Evolutionary conservation across 2,329 filamentous ascomycete species (phyloP).

Genomic region (Xylaria sp.): DNA sequence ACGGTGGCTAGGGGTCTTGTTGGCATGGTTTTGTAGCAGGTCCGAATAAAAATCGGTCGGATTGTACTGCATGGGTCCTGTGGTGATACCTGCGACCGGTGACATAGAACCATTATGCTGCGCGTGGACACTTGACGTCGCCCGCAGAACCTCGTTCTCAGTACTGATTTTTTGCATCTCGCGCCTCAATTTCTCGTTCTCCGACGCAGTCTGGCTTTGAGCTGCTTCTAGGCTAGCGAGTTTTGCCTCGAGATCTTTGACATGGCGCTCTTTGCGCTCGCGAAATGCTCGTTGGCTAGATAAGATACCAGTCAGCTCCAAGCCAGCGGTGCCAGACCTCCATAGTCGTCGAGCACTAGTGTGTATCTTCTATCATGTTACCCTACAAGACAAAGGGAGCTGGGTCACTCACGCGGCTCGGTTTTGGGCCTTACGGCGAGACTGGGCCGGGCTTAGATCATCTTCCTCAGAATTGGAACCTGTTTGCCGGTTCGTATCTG

Average conservation of each 20-base stretch:
- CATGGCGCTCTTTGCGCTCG: conserved; percentile 93
- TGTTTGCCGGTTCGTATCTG: conserved; percentile 52
- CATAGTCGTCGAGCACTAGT: not conserved
- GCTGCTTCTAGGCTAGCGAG: conserved; percentile 80
- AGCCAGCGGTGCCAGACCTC: not conserved
- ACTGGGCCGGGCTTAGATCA: conserved; percentile 67
- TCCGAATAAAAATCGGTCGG: conserved; percentile 78
- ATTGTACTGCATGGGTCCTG: conserved; percentile 76
- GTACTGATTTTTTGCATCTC: conserved; percentile 86
- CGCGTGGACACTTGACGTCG: conserved; percentile 68
- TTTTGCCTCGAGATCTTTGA: conserved; percentile 91
- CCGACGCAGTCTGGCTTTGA: conserved; percentile 76
- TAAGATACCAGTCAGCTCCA: conserved; percentile 20
- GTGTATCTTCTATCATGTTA: not conserved
- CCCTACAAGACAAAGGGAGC: not conserved
- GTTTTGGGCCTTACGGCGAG: conserved; percentile 70
- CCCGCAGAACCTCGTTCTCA: conserved; percentile 92
- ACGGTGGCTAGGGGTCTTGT: conserved; percentile 75
- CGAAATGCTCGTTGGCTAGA: conserved; percentile 91
- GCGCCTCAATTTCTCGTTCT: conserved; percentile 88
- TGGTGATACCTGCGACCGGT: conserved; percentile 60
- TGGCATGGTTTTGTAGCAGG: conserved; percentile 69
- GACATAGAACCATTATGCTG: conserved; percentile 54
- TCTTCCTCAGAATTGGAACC: conserved; percentile 68
- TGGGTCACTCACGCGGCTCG: conserved; percentile 66